Evolutionary conservation across 73 alveolate species (phyloP).

Genomic region (Blepharisma japonicum): DNA sequence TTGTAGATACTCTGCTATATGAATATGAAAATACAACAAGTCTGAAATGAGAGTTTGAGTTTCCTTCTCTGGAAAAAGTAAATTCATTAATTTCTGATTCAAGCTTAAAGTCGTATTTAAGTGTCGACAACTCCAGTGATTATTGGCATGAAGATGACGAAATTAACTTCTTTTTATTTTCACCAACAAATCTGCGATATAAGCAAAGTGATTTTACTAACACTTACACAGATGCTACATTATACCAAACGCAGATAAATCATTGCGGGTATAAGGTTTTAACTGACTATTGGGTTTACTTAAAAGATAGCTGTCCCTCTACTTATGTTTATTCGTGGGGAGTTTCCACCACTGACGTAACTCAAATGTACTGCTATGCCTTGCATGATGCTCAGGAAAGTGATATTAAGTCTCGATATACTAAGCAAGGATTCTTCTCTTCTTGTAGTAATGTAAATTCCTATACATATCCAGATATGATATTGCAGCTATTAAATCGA

Average conservation of each 20-base stretch:
- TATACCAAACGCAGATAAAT: neutral
- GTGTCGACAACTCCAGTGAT: neutral
- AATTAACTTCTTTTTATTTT: neutral
- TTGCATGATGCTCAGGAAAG: too few species aligned
- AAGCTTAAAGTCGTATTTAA: neutral
- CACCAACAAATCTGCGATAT: neutral
- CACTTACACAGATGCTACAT: neutral
- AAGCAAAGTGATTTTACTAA: neutral
- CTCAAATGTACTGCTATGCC: too few species aligned
- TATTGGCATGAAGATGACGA: neutral
- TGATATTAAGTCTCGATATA: too few species aligned
- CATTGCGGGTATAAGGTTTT: neutral
- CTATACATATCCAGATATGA: too few species aligned
- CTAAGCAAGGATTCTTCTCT: too few species aligned
- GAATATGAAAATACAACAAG: too few species aligned
- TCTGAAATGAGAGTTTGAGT: too few species aligned
- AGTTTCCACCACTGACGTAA: neutral
- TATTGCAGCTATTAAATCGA: too few species aligned
- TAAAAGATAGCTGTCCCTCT: neutral
- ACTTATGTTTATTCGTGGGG: neutral
- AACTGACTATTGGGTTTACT: slow-evolving; percentile 2
- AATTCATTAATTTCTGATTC: neutral
- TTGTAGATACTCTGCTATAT: too few species aligned
- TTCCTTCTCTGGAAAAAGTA: neutral
- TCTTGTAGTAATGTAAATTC: too few species aligned